Percentiles rank a stretch among this genome's conserved stretches.
Evolutionary conservation across 768 basidiomycete species (phyloP).

Genomic region (Termitomyces titanicus): DNA sequence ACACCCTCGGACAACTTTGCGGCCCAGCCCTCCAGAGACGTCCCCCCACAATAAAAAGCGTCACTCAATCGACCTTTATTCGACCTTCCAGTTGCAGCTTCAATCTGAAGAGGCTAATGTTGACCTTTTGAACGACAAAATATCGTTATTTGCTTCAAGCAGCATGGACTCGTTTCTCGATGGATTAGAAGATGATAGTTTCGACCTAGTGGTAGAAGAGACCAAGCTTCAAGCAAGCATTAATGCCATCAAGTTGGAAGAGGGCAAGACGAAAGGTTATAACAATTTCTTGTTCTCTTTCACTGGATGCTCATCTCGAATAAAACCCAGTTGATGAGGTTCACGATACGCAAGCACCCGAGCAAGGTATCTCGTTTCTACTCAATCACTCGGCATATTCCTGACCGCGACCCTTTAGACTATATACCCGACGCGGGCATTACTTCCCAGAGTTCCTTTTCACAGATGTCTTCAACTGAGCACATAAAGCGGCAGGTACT

Average conservation of each 20-base stretch:
- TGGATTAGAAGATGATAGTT: conserved; percentile 36
- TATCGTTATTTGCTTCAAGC: conserved; percentile 38
- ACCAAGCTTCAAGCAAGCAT: conserved; percentile 19
- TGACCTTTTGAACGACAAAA: conserved; percentile 49
- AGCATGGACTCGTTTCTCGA: conserved; percentile 32
- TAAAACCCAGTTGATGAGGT: not conserved
- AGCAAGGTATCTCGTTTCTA: not conserved
- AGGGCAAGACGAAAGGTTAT: conserved; percentile 1
- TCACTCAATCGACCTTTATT: conserved; percentile 41
- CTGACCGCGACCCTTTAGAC: not conserved
- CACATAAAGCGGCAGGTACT: not conserved
- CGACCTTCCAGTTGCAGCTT: conserved; percentile 46
- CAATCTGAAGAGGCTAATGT: conserved; percentile 43
- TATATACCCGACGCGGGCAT: not conserved
- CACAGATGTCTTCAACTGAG: not conserved
- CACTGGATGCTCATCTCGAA: not conserved
- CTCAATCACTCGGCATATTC: not conserved
- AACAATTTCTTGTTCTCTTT: not conserved
- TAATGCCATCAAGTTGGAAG: conserved; percentile 8
- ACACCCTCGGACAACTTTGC: conserved; percentile 20
- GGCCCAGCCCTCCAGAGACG: conserved; percentile 19
- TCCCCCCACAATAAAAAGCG: conserved; percentile 28
- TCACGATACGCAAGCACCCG: not conserved
- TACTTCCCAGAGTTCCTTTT: not conserved
- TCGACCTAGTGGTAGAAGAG: conserved; percentile 28